These are phyloP conservation scores for Fusarium sp. DNA, from an alignment of 2,329 filamentous ascomycete species.

Conservation along the genomic window DNA sequence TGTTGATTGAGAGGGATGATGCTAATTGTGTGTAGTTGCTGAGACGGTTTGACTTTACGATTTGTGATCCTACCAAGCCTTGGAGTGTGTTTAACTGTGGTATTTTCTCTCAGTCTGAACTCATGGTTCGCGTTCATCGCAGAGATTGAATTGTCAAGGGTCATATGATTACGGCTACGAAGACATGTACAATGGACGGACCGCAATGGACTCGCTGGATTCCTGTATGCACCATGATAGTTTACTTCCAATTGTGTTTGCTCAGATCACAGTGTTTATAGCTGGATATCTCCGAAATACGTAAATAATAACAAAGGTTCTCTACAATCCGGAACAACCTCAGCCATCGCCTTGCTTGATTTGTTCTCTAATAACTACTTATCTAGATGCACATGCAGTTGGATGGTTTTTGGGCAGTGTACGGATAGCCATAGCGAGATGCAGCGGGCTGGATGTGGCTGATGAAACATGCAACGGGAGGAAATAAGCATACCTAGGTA, in stretches of 20 bases:
- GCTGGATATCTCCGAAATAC: neutral
- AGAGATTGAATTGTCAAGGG: neutral
- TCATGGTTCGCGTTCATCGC: conserved; percentile 36
- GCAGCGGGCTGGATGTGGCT: neutral
- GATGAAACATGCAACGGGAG: neutral
- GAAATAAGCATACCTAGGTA: neutral
- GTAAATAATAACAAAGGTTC: neutral
- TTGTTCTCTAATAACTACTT: neutral
- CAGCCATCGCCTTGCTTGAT: neutral
- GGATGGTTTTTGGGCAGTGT: neutral
- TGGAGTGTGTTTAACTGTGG: conserved; percentile 46
- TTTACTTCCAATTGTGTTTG: neutral
- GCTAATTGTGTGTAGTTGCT: conserved; percentile 39
- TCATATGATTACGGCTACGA: neutral
- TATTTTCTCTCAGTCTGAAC: conserved; percentile 45
- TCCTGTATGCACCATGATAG: neutral
- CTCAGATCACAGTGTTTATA: neutral
- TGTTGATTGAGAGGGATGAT: fast-evolving
- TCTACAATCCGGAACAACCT: neutral
- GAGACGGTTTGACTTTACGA: conserved; percentile 44
- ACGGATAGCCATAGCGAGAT: neutral
- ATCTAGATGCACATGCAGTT: neutral
- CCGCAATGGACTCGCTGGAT: neutral
- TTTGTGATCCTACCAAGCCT: conserved; percentile 45
- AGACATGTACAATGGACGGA: neutral